A percentile compares a stretch with the other conserved stretches of the same genome.
phyloP scores from a whole-genome alignment of 108 stramenopile genomes.

The Tribonema minus region DNA sequence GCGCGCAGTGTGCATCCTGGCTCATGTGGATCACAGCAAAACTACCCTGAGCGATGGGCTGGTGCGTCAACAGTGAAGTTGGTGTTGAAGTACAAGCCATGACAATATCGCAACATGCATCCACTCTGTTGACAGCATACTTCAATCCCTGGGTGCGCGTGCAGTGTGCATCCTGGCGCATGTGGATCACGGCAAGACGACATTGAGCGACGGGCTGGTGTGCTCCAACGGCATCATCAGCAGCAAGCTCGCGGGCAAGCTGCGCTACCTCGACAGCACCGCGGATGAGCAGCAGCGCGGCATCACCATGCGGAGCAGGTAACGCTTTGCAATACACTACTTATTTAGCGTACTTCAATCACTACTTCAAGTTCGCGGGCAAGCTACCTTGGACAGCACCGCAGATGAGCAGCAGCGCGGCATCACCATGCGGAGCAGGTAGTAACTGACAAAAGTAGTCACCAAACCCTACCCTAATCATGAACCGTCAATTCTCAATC shows the following conservation, averaged over 20 bases:
- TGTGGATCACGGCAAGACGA: neutral
- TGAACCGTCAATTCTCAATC: too few relatives aligned
- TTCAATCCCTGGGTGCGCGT: neutral
- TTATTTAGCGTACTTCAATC: too few relatives aligned
- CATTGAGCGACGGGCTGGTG: conserved; percentile 48
- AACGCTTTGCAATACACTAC: too few relatives aligned
- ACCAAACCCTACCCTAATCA: too few relatives aligned
- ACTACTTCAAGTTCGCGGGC: too few relatives aligned
- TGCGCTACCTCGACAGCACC: conserved; percentile 61
- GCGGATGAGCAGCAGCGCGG: conserved; percentile 90
- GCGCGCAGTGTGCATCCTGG: conserved; percentile 55
- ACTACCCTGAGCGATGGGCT: conserved; percentile 47
- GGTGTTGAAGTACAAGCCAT: too few relatives aligned
- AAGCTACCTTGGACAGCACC: conserved; percentile 59
- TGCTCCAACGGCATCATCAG: conserved; percentile 65
- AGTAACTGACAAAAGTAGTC: too few relatives aligned
- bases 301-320: conserved; percentile 81
- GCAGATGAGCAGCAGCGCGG: conserved; percentile 90
- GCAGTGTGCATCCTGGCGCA: neutral
- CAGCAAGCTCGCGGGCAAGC: conserved; percentile 57
- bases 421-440: conserved; percentile 81
- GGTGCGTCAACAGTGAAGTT: neutral
- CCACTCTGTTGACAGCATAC: neutral
- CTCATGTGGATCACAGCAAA: conserved; percentile 66
- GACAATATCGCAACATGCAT: too few relatives aligned